Conservation (phyloP, 2,329 filamentous ascomycete species). For the Fusarium pilosicola region DNA sequence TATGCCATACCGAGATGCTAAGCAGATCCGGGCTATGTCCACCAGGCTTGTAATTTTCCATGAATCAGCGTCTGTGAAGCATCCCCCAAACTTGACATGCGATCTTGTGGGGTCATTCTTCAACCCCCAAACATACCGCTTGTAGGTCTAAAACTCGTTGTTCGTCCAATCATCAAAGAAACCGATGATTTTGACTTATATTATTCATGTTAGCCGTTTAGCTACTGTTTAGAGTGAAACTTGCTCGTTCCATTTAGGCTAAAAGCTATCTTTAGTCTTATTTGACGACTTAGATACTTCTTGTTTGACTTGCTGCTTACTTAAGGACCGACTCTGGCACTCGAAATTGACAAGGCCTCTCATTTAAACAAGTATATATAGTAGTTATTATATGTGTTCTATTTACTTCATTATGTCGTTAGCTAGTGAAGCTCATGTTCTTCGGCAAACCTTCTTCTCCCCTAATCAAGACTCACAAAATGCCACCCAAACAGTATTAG, state of each 20-base stretch:
- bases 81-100: background rate
- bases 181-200: background rate
- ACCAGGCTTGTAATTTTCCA: slow-evolving; percentile 7
- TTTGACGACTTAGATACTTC: background rate
- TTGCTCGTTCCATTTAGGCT: background rate
- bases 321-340: background rate
- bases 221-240: background rate
- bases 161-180: background rate
- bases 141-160: background rate
- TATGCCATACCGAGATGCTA: background rate
- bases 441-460: background rate
- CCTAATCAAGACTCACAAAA: background rate
- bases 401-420: background rate
- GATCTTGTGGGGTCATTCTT: background rate
- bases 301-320: background rate
- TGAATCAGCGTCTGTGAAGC: background rate
- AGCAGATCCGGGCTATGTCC: background rate
- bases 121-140: background rate
- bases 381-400: too few species aligned
- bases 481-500: background rate
- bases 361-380: background rate
- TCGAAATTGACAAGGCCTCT: background rate
- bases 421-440: background rate
- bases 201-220: background rate
- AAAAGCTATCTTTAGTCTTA: background rate